Evolutionary conservation across 1,139 yeast species (phyloP).

Genomic region (Debaryomyces fabryi): DNA sequence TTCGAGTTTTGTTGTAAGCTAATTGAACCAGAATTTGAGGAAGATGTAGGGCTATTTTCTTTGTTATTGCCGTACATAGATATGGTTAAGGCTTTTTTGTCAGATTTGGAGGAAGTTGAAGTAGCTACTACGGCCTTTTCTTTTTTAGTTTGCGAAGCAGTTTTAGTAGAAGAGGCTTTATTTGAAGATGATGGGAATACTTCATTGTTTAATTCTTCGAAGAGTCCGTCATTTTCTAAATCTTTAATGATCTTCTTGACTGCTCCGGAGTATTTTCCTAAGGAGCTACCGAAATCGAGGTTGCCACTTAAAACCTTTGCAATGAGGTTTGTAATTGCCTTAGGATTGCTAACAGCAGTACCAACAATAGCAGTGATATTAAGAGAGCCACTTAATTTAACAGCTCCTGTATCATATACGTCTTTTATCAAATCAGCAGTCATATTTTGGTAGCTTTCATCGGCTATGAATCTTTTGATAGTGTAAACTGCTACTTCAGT

Average conservation of each 20-base stretch:
- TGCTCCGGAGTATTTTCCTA: slow-evolving; percentile 38
- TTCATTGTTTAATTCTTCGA: slow-evolving; percentile 40
- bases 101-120: slow-evolving; percentile 3
- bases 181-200: slow-evolving; percentile 34
- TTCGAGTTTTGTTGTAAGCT: slow-evolving; percentile 10
- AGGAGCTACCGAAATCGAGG: slow-evolving; percentile 15
- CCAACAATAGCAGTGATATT: slow-evolving; percentile 33
- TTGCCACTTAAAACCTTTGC: slow-evolving; percentile 30
- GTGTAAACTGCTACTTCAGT: slow-evolving; percentile 46
- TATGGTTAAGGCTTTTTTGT: slow-evolving; percentile 12
- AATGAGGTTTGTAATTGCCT: slow-evolving; percentile 23
- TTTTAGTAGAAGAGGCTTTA: slow-evolving; percentile 13
- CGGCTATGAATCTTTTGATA: slow-evolving; percentile 38
- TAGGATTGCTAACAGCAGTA: slow-evolving; percentile 29
- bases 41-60: slow-evolving; percentile 8
- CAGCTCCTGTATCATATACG: slow-evolving; percentile 28
- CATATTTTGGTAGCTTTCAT: slow-evolving; percentile 41
- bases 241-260: slow-evolving; percentile 33
- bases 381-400: slow-evolving; percentile 25
- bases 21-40: slow-evolving; percentile 17
- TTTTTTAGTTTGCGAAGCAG: slow-evolving; percentile 10
- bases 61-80: slow-evolving; percentile 4
- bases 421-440: slow-evolving; percentile 34
- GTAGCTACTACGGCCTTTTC: slow-evolving; percentile 9
- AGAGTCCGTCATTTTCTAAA: slow-evolving; percentile 43